Percentiles rank a stretch among this genome's conserved stretches.
These are phyloP conservation scores for Malassezia cuniculi DNA, from an alignment of 1,284 basidiomycete species.

Conservation along the genomic window DNA sequence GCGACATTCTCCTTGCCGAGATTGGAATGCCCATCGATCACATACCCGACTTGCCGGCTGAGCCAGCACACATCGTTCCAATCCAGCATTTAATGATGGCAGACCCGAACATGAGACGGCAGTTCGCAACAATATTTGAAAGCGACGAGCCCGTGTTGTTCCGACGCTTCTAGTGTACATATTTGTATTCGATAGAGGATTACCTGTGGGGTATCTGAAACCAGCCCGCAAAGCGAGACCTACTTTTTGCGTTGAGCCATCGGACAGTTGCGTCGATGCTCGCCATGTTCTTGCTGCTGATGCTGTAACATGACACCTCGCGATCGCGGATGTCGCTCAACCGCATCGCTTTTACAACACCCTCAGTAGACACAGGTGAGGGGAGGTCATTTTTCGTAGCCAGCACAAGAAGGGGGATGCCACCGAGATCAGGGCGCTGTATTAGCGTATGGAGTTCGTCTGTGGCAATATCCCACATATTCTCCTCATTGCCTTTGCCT, in stretches of 20 bases:
- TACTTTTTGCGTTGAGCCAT: conserved; percentile 46
- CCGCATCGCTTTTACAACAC: conserved; percentile 69
- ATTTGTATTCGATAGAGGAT: too few species aligned
- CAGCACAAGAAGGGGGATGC: conserved; percentile 79
- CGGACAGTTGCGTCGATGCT: conserved; percentile 57
- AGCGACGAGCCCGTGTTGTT: too few species aligned
- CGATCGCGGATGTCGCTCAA: conserved; percentile 50
- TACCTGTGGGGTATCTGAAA: too few species aligned
- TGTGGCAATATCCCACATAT: conserved; percentile 53
- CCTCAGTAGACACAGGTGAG: conserved; percentile 66
- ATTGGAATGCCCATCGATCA: too few species aligned
- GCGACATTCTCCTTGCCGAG: too few species aligned
- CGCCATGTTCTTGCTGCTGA: conserved; percentile 71
- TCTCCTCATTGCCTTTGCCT: conserved; percentile 7
- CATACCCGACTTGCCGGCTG: too few species aligned
- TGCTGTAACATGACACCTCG: conserved; percentile 49
- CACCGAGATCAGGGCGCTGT: conserved; percentile 57
- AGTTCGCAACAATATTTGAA: too few species aligned
- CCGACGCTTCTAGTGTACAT: too few species aligned
- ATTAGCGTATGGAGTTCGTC: conserved; percentile 82
- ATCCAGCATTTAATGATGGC: too few species aligned
- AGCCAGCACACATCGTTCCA: too few species aligned
- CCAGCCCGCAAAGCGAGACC: too few species aligned
- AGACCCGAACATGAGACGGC: too few species aligned
- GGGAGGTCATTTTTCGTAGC: conserved; percentile 91